These are phyloP conservation scores for Achaetomiella virescens DNA, from an alignment of 495 filamentous ascomycete species.

Conservation along the genomic window DNA sequence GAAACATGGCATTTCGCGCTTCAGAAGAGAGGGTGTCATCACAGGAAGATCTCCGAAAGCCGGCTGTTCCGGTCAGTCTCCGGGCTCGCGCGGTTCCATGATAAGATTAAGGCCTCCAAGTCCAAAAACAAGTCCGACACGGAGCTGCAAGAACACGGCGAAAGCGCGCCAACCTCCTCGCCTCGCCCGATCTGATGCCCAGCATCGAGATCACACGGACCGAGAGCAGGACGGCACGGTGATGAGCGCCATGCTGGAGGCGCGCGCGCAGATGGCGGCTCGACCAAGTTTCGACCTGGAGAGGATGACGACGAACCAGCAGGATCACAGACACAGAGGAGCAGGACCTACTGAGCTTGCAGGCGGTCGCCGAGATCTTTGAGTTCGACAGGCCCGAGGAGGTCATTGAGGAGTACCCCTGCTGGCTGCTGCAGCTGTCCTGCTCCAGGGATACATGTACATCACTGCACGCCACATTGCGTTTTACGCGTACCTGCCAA, in stretches of 20 bases:
- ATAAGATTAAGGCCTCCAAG: slow-evolving; percentile 36
- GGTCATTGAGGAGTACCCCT: slow-evolving; percentile 88
- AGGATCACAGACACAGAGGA: slow-evolving; percentile 31
- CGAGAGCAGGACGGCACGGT: slow-evolving; percentile 51
- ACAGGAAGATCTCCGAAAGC: slow-evolving; percentile 55
- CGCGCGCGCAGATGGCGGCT: slow-evolving; percentile 58
- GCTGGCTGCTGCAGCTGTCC: slow-evolving; percentile 87
- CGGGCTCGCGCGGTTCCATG: slow-evolving; percentile 36
- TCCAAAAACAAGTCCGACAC: slow-evolving; percentile 22
- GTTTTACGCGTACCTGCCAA: slow-evolving; percentile 93
- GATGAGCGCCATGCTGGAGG: slow-evolving; percentile 78
- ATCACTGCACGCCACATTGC: slow-evolving; percentile 90
- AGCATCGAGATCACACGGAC: slow-evolving; percentile 29
- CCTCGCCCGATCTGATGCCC: slow-evolving; percentile 14
- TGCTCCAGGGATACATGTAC: slow-evolving; percentile 95
- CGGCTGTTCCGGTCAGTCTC: slow-evolving; percentile 55
- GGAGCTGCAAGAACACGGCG: slow-evolving; percentile 17
- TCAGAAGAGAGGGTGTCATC: slow-evolving; percentile 38
- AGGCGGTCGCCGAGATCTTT: slow-evolving; percentile 81
- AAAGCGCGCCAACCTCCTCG: not conserved
- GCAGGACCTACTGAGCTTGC: slow-evolving; percentile 49
- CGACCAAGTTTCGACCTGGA: slow-evolving; percentile 50
- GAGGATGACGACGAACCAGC: slow-evolving; percentile 26
- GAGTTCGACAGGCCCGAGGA: slow-evolving; percentile 76
- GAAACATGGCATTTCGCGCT: slow-evolving; percentile 14